These are phyloP conservation scores for Chrysanthemum lavandulifolium DNA, from an alignment of 129 eudicot species.

Conservation along the genomic window DNA sequence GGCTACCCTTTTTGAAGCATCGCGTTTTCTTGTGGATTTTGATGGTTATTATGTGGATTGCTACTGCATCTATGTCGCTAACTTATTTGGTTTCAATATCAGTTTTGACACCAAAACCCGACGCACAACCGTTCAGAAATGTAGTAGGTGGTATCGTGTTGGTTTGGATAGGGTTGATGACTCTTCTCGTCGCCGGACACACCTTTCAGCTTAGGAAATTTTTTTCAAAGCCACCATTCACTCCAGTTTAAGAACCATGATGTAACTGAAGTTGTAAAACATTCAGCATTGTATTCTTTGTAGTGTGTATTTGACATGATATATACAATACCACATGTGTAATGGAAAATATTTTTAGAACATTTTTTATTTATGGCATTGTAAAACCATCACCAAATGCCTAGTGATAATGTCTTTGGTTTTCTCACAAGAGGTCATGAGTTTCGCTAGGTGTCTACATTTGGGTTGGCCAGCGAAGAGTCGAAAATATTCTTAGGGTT, in stretches of 20 bases:
- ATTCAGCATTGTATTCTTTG: not conserved
- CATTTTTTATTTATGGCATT: too few relatives aligned
- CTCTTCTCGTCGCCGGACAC: conserved; percentile 24
- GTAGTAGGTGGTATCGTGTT: conserved; percentile 5
- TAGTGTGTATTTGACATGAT: too few relatives aligned
- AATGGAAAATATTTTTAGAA: too few relatives aligned
- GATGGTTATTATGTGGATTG: conserved; percentile 53
- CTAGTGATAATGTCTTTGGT: too few relatives aligned
- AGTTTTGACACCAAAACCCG: conserved; percentile 29
- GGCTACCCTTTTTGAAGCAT: conserved; percentile 37
- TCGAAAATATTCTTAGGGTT: too few relatives aligned
- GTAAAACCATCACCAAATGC: too few relatives aligned
- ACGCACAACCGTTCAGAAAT: not conserved
- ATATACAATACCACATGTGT: too few relatives aligned
- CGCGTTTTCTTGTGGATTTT: conserved; percentile 41
- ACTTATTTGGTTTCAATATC: conserved; percentile 35
- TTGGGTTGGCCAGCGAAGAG: too few relatives aligned
- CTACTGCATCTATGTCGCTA: conserved; percentile 36
- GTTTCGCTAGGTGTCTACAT: too few relatives aligned
- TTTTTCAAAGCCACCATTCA: not conserved
- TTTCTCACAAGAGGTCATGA: too few relatives aligned
- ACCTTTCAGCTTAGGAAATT: not conserved
- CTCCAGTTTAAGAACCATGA: not conserved
- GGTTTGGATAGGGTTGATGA: conserved; percentile 46
- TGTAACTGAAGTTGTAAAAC: not conserved